phyloP scores from a whole-genome alignment of 371 early-diverging fungal genomes.

The Umbelopsis sp. region DNA sequence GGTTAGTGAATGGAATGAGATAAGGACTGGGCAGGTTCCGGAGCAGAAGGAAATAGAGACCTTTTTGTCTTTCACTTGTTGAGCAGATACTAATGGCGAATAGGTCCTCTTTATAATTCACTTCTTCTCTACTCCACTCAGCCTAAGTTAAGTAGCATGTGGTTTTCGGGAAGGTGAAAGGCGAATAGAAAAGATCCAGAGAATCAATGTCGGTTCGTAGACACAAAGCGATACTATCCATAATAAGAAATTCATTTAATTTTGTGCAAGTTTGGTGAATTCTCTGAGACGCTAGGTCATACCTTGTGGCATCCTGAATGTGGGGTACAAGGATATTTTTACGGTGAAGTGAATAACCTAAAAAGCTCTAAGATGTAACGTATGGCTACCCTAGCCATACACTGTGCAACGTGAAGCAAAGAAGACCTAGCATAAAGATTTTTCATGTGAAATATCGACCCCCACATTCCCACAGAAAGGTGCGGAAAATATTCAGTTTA shows the following conservation, averaged over 20 bases:
- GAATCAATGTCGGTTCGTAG: neutral
- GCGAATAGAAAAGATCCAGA: neutral
- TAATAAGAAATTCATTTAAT: neutral
- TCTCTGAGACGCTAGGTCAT: neutral
- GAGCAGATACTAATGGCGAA: neutral
- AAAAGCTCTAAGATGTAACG: too few relatives aligned
- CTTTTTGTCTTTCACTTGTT: neutral
- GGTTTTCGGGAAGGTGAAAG: constrained; percentile 7
- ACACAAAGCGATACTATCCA: neutral
- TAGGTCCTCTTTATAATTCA: neutral
- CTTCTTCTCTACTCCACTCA: neutral
- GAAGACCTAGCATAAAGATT: too few relatives aligned
- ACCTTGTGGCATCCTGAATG: too few relatives aligned
- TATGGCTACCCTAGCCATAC: too few relatives aligned
- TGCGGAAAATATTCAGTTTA: too few relatives aligned
- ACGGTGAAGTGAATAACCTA: too few relatives aligned
- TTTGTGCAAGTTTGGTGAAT: neutral
- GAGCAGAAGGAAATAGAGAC: neutral
- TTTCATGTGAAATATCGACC: too few relatives aligned
- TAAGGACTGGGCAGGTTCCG: neutral
- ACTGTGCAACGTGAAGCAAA: too few relatives aligned
- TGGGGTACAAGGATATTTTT: too few relatives aligned
- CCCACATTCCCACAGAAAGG: too few relatives aligned
- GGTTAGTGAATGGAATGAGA: neutral
- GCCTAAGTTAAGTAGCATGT: neutral